Evolutionary conservation across 768 basidiomycete genomes (phyloP), one percentile per base, ranked within the genome.

Genomic region (Clitopilus passeckerianus): DNA sequence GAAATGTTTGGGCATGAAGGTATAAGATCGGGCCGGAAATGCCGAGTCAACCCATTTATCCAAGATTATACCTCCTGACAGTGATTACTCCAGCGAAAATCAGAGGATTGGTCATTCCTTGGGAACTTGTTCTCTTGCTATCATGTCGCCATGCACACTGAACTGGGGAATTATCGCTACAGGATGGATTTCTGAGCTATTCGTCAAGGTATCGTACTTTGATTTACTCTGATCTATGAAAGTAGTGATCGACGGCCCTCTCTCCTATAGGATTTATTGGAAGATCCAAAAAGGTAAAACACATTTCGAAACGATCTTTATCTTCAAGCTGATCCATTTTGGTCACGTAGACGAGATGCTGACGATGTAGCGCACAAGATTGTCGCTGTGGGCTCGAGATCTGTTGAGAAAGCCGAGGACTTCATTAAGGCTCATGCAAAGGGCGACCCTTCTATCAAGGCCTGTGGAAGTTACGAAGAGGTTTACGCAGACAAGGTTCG

Each of bases 111-210:
- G 46, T 50, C 46, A 50, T 50, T 50, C 46, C 12, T 41, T 41
- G 37, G 22, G 20, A 30, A 34, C 43, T 59, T 43, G 8, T 53
- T 50, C 53, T n/a, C 30, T 24, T n/a, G 34, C 41, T 53, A 53
- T 53, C 20, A 53, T 59, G 55, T n/a, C 60, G 16, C 71, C 77
- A 0, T 72, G 77, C 53, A 75, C 74, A 16, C 71, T 93, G 57
- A 84, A 84, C 58, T 94, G 93, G 93, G 93, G 93, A 16, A 90
- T 95, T 63, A 88, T 96, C 61, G 90, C 91, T 12, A 93, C 92
- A 1, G 91, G 91, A 30, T 67, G 70, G 18, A 95, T 94, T 59
- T 85, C 91, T 8, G 75, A 75, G 30, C 71, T 69, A 10, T 95
- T 94, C 68, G 81, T 85, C 10, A 84, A 82, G 77, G 91, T 89